phyloP scores from a whole-genome alignment of 225 moss, liverwort and hornwort genomes.

The Thuidium tamariscinum region DNA sequence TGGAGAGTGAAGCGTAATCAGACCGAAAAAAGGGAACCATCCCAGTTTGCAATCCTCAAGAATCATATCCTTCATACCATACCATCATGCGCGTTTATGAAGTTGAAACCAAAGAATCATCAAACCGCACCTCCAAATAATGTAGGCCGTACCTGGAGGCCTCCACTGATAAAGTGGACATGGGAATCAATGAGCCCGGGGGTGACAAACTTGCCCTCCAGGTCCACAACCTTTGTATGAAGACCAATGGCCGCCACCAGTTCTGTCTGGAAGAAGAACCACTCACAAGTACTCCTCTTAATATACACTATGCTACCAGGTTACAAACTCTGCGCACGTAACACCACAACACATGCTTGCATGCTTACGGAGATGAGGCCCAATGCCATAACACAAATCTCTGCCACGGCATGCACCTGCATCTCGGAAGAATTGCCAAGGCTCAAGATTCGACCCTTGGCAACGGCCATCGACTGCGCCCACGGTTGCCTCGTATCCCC shows the following conservation, averaged over 20 bases:
- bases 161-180: slow-evolving; percentile 74
- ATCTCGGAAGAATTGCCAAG: slow-evolving; percentile 36
- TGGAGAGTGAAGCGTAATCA: neutral
- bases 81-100: neutral
- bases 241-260: slow-evolving; percentile 30
- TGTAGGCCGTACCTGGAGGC: slow-evolving; percentile 35
- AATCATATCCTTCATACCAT: neutral
- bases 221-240: slow-evolving; percentile 48
- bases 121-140: neutral
- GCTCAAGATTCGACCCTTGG: slow-evolving; percentile 55
- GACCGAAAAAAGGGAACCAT: neutral
- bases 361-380: neutral
- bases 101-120: neutral
- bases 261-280: neutral
- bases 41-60: neutral
- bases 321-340: neutral
- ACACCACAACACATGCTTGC: neutral
- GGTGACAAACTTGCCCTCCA: slow-evolving; percentile 65
- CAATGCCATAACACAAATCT: neutral
- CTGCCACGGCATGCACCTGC: slow-evolving; percentile 7
- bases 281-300: neutral
- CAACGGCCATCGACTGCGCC: slow-evolving; percentile 65
- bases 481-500: slow-evolving; percentile 56
- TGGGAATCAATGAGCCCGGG: slow-evolving; percentile 93
- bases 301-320: neutral